Base-by-base conservation (phyloP, 2,329 filamentous ascomycete genomes). In the Rosellinia necatrix region DNA sequence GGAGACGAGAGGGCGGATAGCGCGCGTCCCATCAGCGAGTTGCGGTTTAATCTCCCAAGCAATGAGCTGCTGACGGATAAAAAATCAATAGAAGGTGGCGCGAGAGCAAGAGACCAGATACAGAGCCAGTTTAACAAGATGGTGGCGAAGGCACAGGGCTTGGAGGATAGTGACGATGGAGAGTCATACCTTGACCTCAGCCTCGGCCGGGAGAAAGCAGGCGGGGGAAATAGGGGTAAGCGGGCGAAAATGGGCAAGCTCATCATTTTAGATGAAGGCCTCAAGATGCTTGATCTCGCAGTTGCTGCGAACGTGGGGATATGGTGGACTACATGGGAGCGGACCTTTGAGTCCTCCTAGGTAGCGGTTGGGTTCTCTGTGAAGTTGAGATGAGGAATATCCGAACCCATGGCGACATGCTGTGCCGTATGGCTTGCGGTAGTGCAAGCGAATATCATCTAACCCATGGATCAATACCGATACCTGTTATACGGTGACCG, bases 201-300 rank as follows among this genome's bases (percentile, higher is more conserved):
- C 19, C 78, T 97, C 0, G 93, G 92, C 1, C 84, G 84, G 61
- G 93, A 97, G 72, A 84, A 83, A 53, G 92, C 92, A 0, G 93
- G 93, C 1, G 93, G 93, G 19, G 93, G 93, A 0, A 88, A 90
- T 68, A 82, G 88, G 40, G 93, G 93, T 0, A 92, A 90, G 71
- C 85, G 90, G 67, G 92, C 91, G 3, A 99, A 99, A 76, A 77
- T 99, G 65, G 94, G 93, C 0, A 99, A 97, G 74, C 76, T 99
- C 48, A 91, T 97, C 48, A 82, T 99, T 32, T 85, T 92, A 65
- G 86, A 93, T 53, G 92, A 96, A 67, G 94, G 94, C 0, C 75
- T 96, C 62, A 96, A 96, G 77, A 97, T 99, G 93, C 74, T 97
- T 66, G 94, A 99, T 77, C 73, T 99, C 56, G 79, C 96, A 0